Percentiles rank a stretch among this genome's conserved stretches.
Conservation (phyloP, 345 rosid species). For the Lumnitzera racemosa region DNA sequence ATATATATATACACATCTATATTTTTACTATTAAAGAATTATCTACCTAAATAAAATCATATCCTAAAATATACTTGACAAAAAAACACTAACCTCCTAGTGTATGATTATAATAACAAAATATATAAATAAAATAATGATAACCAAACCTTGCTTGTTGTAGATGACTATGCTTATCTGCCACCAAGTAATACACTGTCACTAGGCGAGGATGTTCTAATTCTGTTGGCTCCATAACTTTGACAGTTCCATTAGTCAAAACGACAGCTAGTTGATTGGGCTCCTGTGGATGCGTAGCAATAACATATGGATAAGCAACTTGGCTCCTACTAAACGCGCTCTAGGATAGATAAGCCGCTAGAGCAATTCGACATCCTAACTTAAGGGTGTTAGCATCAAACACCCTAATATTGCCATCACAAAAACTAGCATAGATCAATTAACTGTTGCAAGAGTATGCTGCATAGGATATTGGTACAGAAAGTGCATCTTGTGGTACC, state of each 20-base stretch:
- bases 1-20: too few relatives aligned
- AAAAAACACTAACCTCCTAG: too few relatives aligned
- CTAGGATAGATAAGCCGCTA: conserved; percentile 52
- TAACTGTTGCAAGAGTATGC: conserved; percentile 78
- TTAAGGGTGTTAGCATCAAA: conserved; percentile 66
- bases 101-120: too few relatives aligned
- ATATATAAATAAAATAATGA: too few relatives aligned
- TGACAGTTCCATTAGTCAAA: conserved; percentile 59
- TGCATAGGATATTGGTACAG: conserved; percentile 70
- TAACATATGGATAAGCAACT: conserved; percentile 54
- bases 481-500: conserved; percentile 61
- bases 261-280: conserved; percentile 73
- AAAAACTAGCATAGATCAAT: conserved; percentile 56
- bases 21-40: too few relatives aligned
- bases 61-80: too few relatives aligned
- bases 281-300: conserved; percentile 73
- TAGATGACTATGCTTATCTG: conserved; percentile 62
- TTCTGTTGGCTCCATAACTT: conserved; percentile 67
- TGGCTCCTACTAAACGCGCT: conserved; percentile 50
- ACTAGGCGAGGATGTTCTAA: conserved; percentile 40
- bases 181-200: conserved; percentile 65
- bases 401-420: conserved; percentile 68
- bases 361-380: conserved; percentile 63
- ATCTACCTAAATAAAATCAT: too few relatives aligned
- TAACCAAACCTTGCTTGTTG: conserved; percentile 70